Evolutionary conservation across 345 rosid genomes (phyloP), one percentile per base, ranked within the genome.

Genomic region (Raphanus sativus): DNA sequence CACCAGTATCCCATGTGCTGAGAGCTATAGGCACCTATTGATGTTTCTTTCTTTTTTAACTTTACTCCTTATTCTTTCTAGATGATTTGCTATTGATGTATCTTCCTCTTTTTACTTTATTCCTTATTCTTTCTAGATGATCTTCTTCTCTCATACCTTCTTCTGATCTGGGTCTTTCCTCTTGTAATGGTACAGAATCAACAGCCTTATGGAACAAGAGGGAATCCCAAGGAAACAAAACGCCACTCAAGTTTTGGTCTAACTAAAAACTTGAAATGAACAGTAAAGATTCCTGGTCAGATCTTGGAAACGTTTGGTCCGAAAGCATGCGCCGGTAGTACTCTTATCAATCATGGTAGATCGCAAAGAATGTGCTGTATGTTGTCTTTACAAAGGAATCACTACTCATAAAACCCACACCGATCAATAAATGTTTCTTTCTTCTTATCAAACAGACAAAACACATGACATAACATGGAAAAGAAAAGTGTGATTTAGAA

Each of bases 401-500:
- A 55, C 56, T 26, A 15, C 32, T 61, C n/a, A n/a, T 61, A 62
- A 62, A 60, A 60, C 64, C 64, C 34, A 26, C 64, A 60, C 30
- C 10, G 40, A 62, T 30, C 40, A 15, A 32, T 11, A 24, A 26
- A 26, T 59, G 30, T 29, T 58, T 58, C 26, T 54, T 56, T 21
- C n/a, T 56, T 21, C 64, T 25, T 34, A 59, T 45, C 73, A 61
- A 25, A 24, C 58, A 54, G 56, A 69, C 50, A 69, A 32, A 62
- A 62, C 69, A 76, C 75, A 76, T 62, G 55, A 76, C 75, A 76
- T 62, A 42, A 62, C 55, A 69, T 25, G 55, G 26, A 24, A 69
- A 76, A 52, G 45, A 29, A 63, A 64, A 69, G 65, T 63, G 28
- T 52, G 59, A 17, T 17, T 38, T 28, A 63, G 64, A 34, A 26